Base-by-base conservation (phyloP, 352 stramenopile species). In the Pythium phragmitis region DNA sequence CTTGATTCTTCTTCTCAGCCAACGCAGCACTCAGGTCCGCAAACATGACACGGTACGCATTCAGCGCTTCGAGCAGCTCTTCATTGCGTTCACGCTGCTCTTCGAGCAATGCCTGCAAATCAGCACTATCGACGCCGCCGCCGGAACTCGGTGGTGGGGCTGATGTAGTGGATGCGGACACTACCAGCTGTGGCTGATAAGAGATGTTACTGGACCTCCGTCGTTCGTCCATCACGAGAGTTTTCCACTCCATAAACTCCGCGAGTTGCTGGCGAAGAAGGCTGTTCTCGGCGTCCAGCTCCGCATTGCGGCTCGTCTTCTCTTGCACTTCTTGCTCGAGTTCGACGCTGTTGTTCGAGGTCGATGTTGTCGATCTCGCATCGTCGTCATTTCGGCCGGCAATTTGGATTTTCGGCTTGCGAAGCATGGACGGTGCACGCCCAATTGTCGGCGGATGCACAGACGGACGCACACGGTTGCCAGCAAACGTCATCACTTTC, bases 171-270 rank as follows among this genome's bases (percentile, higher is more conserved):
- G 28, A 19, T 13, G 12, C 21, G 7, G 51, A 17, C 36, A 37
- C 26, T 30, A 53, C 11, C 1, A 34, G 7, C 13, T 53, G 33
- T 28, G 52, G 51, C 1, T 62, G 42, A 7, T 13, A 47, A 4
- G n/a, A n/a, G 3, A 57, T 51, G 12, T 68, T 57, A 19, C 51
- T 67, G 9, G 50, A 60, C 13, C 67, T 33, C 19, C 57, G 47
- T n/a, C 58, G 37, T 17, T 67, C 57, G 23, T 74, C 68, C 57
- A 74, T 72, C n/a, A 65, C 57, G 12, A 67, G 45, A 5, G 47
- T 77, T 41, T 89, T 93, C 82, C 80, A 91, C 63, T 91, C 85
- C 34, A 91, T 60, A 28, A 90, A 63, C 49, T 91, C 82, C 47
- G 76, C 87, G 16, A 93, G 57, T 42, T 93, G 80, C 17, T 76